Evolutionary conservation across 495 filamentous ascomycete genomes (phyloP).

Genomic region (Sordaria brevicollis): DNA sequence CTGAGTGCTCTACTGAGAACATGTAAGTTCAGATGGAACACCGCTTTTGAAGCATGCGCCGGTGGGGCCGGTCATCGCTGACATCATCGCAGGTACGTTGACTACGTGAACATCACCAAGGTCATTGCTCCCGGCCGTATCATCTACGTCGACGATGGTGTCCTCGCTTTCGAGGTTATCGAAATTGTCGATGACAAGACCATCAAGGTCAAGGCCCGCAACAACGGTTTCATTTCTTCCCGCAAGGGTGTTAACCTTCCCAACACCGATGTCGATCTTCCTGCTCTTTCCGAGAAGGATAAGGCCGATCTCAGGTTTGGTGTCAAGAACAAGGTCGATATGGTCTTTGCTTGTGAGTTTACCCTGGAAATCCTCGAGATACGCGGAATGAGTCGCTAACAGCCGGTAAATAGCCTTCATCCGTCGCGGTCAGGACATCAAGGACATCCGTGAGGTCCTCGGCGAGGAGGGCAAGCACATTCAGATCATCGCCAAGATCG

Average conservation of each 20-base stretch:
- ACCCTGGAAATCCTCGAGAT: not conserved
- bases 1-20: slow-evolving; percentile 71
- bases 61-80: not conserved
- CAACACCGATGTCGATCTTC: slow-evolving; percentile 96
- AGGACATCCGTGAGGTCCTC: slow-evolving; percentile 79
- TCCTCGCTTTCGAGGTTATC: slow-evolving; percentile 88
- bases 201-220: slow-evolving; percentile 70
- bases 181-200: slow-evolving; percentile 83
- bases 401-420: slow-evolving; percentile 55
- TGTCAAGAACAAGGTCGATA: slow-evolving; percentile 96
- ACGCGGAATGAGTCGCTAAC: not conserved
- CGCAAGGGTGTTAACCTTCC: slow-evolving; percentile 98
- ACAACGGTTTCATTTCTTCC: slow-evolving; percentile 97
- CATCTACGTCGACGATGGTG: slow-evolving; percentile 98
- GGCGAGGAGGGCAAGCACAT: slow-evolving; percentile 91
- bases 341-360: slow-evolving; percentile 75
- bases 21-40: slow-evolving; percentile 56
- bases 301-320: slow-evolving; percentile 85
- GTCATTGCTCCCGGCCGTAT: slow-evolving; percentile 86
- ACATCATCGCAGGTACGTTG: slow-evolving; percentile 63
- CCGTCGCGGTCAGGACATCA: slow-evolving; percentile 83
- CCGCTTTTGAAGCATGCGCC: not conserved
- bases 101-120: slow-evolving; percentile 99
- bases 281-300: slow-evolving; percentile 97
- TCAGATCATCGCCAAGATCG: slow-evolving; percentile 99